These are phyloP conservation scores for Xylariaceae sp. DNA, from an alignment of 2,329 filamentous ascomycete genomes.

Conservation along the genomic window DNA sequence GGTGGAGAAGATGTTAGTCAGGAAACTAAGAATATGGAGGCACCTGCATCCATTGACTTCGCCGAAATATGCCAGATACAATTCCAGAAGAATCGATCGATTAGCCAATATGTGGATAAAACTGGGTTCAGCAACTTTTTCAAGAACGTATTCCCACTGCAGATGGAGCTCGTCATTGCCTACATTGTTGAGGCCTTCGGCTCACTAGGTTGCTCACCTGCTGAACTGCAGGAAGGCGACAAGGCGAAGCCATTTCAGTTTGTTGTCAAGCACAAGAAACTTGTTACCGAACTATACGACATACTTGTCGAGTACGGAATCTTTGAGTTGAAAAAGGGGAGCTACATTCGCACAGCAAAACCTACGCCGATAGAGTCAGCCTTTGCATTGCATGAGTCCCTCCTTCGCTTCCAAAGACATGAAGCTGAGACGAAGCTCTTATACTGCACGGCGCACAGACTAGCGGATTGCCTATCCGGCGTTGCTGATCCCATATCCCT, in stretches of 20 bases:
- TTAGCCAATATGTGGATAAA: background rate
- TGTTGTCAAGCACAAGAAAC: slow-evolving; percentile 2
- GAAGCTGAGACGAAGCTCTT: background rate
- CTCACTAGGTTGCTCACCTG: slow-evolving; percentile 37
- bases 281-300: slow-evolving; percentile 8
- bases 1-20: background rate
- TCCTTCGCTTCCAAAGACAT: background rate
- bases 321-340: slow-evolving; percentile 35
- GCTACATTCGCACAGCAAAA: slow-evolving; percentile 8
- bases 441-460: background rate
- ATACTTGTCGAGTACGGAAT: slow-evolving; percentile 24
- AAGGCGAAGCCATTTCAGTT: slow-evolving; percentile 21
- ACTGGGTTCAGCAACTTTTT: slow-evolving; percentile 34
- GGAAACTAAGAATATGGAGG: background rate
- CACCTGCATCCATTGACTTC: background rate
- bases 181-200: slow-evolving; percentile 44
- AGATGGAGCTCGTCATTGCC: slow-evolving; percentile 39
- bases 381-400: background rate
- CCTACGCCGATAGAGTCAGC: background rate
- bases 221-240: slow-evolving; percentile 26
- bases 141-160: slow-evolving; percentile 35
- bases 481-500: slow-evolving; percentile 4
- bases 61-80: background rate
- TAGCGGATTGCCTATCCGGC: slow-evolving; percentile 2
- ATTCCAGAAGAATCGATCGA: background rate